Evolutionary conservation across 2,329 filamentous ascomycete genomes (phyloP).

Genomic region (Diaporthe velutina): DNA sequence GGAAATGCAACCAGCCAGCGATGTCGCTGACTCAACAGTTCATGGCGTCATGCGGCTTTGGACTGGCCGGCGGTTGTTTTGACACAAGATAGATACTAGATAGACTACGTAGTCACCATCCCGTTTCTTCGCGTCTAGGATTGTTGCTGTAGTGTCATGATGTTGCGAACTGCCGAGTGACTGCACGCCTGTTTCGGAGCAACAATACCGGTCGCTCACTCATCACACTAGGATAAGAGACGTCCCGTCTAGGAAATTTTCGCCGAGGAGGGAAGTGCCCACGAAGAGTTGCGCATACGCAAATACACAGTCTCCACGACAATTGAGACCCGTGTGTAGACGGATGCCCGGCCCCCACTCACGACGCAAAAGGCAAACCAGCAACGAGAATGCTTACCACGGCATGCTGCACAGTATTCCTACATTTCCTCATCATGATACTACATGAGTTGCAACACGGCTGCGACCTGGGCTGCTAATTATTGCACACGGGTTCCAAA

Average conservation of each 20-base stretch:
- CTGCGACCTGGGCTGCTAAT: too few relatives aligned
- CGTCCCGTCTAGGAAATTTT: not conserved
- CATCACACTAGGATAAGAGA: not conserved
- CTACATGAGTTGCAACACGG: too few relatives aligned
- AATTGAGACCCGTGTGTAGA: too few relatives aligned
- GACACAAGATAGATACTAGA: not conserved
- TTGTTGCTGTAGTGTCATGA: not conserved
- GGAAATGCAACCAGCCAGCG: not conserved
- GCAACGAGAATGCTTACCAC: not conserved
- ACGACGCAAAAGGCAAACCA: not conserved
- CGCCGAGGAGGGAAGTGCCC: not conserved
- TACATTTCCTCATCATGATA: not conserved
- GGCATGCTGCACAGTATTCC: not conserved
- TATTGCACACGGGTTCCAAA: too few relatives aligned
- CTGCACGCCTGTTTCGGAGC: not conserved
- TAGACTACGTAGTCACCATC: not conserved
- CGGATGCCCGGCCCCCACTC: too few relatives aligned
- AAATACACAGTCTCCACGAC: not conserved
- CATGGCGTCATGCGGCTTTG: constrained; percentile 14
- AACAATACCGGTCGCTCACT: not conserved
- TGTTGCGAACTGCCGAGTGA: not conserved
- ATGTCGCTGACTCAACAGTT: constrained; percentile 20
- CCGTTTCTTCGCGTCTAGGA: not conserved
- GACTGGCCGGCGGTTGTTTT: not conserved
- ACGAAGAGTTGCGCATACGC: not conserved